phyloP scores from a whole-genome alignment of 768 basidiomycete genomes.

The Boletus huronensis region DNA sequence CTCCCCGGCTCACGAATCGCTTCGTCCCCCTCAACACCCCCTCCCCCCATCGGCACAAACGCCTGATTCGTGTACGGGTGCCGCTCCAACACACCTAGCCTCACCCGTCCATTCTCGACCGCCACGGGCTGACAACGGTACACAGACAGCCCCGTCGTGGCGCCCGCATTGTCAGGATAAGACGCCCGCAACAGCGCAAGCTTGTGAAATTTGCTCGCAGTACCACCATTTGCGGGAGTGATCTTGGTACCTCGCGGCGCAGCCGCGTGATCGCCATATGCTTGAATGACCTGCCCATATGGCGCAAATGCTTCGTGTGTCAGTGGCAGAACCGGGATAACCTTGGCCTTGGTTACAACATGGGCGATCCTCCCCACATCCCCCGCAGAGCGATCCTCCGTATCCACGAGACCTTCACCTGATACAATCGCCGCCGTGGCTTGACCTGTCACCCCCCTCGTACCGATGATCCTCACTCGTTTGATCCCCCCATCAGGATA shows the following conservation, averaged over 20 bases:
- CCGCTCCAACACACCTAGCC: constrained; percentile 76
- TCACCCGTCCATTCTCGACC: constrained; percentile 46
- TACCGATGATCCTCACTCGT: constrained; percentile 79
- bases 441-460: constrained; percentile 36
- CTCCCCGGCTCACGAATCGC: constrained; percentile 46
- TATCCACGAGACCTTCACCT: neutral
- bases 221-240: constrained; percentile 84
- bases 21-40: constrained; percentile 37
- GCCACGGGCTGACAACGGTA: constrained; percentile 69
- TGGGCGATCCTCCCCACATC: neutral
- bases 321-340: constrained; percentile 61
- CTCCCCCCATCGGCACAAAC: constrained; percentile 90
- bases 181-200: constrained; percentile 65
- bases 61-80: constrained; percentile 89
- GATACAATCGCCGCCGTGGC: constrained; percentile 9
- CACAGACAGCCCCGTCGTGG: constrained; percentile 71
- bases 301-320: constrained; percentile 84
- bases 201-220: constrained; percentile 92
- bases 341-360: constrained; percentile 15
- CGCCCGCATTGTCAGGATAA: constrained; percentile 57
- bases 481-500: constrained; percentile 96
- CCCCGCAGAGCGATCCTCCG: neutral
- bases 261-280: constrained; percentile 63
- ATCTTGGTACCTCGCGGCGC: constrained; percentile 68
- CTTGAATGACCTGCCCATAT: constrained; percentile 91